A percentile compares a stretch with the other conserved stretches of the same genome.
Conservation (phyloP, 164 flowering plant species). For the Echeveria elegans region DNA sequence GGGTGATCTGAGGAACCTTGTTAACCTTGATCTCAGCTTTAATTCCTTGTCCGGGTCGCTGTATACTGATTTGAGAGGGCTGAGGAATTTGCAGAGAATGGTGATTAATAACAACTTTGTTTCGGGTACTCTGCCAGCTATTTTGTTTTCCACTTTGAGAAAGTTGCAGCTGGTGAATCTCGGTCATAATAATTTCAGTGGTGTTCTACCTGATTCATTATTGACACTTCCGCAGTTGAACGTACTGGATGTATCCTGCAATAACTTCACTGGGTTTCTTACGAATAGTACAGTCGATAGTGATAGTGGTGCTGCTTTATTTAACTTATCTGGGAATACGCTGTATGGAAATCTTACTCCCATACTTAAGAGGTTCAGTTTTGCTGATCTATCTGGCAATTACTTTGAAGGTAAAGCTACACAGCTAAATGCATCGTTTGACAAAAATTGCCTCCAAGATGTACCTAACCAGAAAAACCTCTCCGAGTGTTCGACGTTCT, state of each 20-base stretch:
- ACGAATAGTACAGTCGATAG: conserved; percentile 17
- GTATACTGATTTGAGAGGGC: conserved; percentile 27
- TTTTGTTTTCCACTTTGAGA: conserved; percentile 28
- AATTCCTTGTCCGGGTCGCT: conserved; percentile 52
- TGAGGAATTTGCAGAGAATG: conserved; percentile 40
- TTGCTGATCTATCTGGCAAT: conserved; percentile 51
- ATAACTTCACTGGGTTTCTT: conserved; percentile 50
- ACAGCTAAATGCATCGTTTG: conserved; percentile 20
- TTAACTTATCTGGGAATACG: conserved; percentile 53
- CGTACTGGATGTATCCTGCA: conserved; percentile 46
- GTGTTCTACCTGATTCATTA: conserved; percentile 33
- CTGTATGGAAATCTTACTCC: conserved; percentile 48
- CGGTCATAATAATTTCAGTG: conserved; percentile 35
- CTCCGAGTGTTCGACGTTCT: conserved; percentile 49
- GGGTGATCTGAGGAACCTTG: conserved; percentile 38
- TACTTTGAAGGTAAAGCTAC: conserved; percentile 50
- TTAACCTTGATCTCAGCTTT: conserved; percentile 50
- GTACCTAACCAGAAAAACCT: conserved; percentile 44
- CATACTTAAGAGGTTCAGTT: conserved; percentile 21
- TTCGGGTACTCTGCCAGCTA: conserved; percentile 32
- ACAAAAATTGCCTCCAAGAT: conserved; percentile 49
- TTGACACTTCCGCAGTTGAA: conserved; percentile 36
- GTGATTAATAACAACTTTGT: conserved; percentile 28
- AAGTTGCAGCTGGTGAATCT: conserved; percentile 31
- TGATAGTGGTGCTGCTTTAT: conserved; percentile 19